Evolutionary conservation across 805 yeast genomes (phyloP), one percentile per base, ranked within the genome.

Genomic region (Myxozyma vanderwaltii): DNA sequence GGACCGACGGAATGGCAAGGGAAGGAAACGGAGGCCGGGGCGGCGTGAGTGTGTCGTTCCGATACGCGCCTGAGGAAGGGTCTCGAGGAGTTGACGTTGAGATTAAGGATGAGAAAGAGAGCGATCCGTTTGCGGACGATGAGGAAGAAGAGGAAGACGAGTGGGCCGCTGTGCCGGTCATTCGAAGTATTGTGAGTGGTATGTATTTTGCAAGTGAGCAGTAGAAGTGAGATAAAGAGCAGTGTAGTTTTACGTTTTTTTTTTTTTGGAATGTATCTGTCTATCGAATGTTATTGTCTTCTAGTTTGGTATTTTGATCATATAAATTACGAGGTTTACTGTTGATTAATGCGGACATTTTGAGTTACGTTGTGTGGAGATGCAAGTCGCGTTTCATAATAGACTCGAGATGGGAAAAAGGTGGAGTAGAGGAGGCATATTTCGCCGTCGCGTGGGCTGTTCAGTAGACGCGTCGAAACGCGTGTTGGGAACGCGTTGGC

Each of bases 1-100:
- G 86, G 71, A 92, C 97, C 2, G 82, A 82, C 41, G 86, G 87
- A 3, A 71, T 74, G 41, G 96, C 88, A 6, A 74, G 74, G n/a
- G 97, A 90, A 73, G 79, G 86, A 23, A 84, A 83, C 15, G 78
- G 40, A n/a, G 58, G 54, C 6, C 44, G 54, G 15, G 66, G 84
- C 31, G 96, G 96, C 41, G 83, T 89, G 51, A 86, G 84, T 68
- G 75, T 87, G 45, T 83, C 65, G 49, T 74, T 72, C 55, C 57
- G 63, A 33, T 61, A 64, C 31, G 60, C 57, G 19, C 45, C 56
- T 35, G 56, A 53, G 38, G 52, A 44, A 6, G 58, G 33, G 15
- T 45, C 31, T n/a, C 47, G 49, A 12, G 35, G 45, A 10, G 55
- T 59, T 15, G 24, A 23, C 6, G 56, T 56, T 36, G 64, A 55